Evolutionary conservation across 805 yeast genomes (phyloP), one percentile per base, ranked within the genome.

Genomic region (Isabelozyma rhagii): DNA sequence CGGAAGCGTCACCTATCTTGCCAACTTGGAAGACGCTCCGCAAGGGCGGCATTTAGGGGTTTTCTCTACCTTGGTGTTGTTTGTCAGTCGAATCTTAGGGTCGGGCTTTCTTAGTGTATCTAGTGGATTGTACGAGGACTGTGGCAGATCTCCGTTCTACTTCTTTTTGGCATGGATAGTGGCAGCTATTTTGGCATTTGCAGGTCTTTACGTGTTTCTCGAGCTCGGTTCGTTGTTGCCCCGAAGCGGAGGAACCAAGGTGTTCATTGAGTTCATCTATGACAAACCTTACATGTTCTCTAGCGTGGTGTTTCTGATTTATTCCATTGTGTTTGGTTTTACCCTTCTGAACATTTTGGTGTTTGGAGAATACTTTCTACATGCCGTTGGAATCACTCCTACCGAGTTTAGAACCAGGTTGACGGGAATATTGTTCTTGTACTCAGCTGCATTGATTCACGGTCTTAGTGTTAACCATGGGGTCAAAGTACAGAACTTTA

Each of bases 31-130:
- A 55, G 84, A 80, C 18, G 66, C 79, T 1, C 92, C 92, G 0
- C 90, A 85, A 55, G 93, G 93, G 1, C 70, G 93, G 39, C 90
- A 86, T 64, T 63, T 87, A 52, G 93, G 93, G 0, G 63, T 85
- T 2, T 84, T 78, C 56, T 82, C 90, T 6, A 84, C 89, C 0
- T 74, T 83, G 40, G 76, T 84, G 11, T 49, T 85, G 50, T 83
- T 85, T 56, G 75, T 87, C 6, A 81, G 89, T 13, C 69, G 92
- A 51, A 87, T 87, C 41, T 70, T 87, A 10, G 94, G 96, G 0
- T 84, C 91, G 0, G 94, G 94, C 0, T 86, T 87, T 8, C 84
- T 87, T 69, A 85, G 91, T 7, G 80, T 84, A 1, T 85, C 92
- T 0, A 78, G 87, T 15, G 79, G 84, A 25, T 80, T 87, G 29